Evolutionary conservation across 805 yeast genomes (phyloP), one percentile per base, ranked within the genome.

Genomic region (Suhomyces sp.): DNA sequence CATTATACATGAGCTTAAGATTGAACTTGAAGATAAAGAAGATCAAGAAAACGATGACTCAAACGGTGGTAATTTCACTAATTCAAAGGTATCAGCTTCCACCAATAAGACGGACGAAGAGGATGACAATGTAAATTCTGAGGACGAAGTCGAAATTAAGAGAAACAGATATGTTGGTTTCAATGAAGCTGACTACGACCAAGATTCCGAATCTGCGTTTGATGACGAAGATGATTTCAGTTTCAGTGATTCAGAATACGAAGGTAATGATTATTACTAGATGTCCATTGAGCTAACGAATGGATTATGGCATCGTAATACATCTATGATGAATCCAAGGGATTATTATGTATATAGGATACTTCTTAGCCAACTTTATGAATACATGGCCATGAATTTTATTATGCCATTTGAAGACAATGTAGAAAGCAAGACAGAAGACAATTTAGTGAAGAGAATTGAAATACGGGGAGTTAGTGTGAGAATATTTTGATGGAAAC

Each of bases 1-100:
- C 58, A 83, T 91, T 39, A 72, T 86, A 30, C 93, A 91, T 54
- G 98, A 93, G 64, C 70, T 93, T 58, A 84, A 88, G 54, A 81
- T 86, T 22, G 95, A 88, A 54, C 75, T 84, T 34, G 88, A 84
- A 49, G 90, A 82, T 42, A 69, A 68, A 42, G 78, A 74, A 40
- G 60, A 56, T 24, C 64, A 56, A 21, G 54, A 47, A 21, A 31
- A 39, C 22, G 26, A 39, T 13, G 54, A 49, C 16, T 43, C 31
- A 20, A 31, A 33, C 25, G 42, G 48, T 14, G 43, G 42, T 12
- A 43, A 40, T 23, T 43, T 43, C 19, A 39, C 47, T 12, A 39
- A 39, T 30, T 39, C 47, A n/a, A 39, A 31, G 34, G 38, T 39
- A 20, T n/a, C n/a, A n/a, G n/a, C n/a, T n/a, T 18, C 30, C 5